Evolutionary conservation across 371 early-diverging fungal genomes (phyloP).

Genomic region (Mortierella sp.): DNA sequence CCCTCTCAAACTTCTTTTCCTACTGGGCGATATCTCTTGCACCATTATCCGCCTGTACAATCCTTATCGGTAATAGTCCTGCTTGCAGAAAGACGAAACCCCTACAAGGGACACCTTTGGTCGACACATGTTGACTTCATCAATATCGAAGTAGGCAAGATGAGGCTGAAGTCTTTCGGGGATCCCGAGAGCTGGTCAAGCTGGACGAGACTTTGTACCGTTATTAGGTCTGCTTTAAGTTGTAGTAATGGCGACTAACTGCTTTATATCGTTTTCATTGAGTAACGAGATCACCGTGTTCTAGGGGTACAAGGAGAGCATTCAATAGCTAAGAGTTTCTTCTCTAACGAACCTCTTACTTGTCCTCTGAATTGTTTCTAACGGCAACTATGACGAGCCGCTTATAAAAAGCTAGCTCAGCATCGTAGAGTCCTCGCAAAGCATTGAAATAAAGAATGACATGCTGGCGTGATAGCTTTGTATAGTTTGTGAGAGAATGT

Average conservation of each 20-base stretch:
- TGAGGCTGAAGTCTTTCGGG: background rate
- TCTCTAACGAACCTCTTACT: background rate
- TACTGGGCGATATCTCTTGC: too few relatives aligned
- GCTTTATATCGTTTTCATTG: too few relatives aligned
- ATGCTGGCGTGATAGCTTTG: background rate
- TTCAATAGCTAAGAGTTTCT: background rate
- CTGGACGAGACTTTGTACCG: too few relatives aligned
- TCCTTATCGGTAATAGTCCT: too few relatives aligned
- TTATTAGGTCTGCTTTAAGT: too few relatives aligned
- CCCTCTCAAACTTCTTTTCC: too few relatives aligned
- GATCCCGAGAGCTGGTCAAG: background rate
- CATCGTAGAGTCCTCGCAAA: background rate
- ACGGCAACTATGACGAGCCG: background rate
- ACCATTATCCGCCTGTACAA: too few relatives aligned
- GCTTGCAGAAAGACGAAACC: background rate
- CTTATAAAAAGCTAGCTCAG: background rate
- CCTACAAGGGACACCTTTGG: background rate
- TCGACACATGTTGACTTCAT: background rate
- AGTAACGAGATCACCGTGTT: background rate
- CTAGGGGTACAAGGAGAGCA: background rate
- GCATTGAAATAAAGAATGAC: background rate
- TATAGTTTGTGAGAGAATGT: background rate
- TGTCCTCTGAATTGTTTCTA: background rate
- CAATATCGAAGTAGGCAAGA: background rate
- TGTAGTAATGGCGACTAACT: background rate